Evolutionary conservation across 2,329 filamentous ascomycete species (phyloP).

Genomic region (Calonectria honghensis): DNA sequence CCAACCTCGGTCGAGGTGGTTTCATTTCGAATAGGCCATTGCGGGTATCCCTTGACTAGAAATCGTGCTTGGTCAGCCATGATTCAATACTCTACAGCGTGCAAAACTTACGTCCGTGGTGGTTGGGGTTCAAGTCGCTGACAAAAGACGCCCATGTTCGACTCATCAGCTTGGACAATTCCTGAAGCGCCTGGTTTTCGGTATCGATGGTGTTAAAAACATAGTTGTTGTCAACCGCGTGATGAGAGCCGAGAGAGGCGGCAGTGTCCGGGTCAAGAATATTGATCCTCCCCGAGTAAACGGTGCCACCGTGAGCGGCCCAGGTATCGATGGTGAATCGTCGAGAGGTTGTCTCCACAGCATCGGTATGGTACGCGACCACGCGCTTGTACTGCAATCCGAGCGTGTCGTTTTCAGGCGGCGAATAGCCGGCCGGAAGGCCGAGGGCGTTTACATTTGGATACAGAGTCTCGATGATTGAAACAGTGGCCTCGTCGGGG

Average conservation of each 20-base stretch:
- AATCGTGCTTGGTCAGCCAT: not conserved
- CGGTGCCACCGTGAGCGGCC: slow-evolving; percentile 13
- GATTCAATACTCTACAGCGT: no score
- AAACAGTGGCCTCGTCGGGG: slow-evolving; percentile 11
- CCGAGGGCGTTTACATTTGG: slow-evolving; percentile 27
- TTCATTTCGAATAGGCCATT: not conserved
- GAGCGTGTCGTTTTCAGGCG: slow-evolving; percentile 8
- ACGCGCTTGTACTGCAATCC: slow-evolving; percentile 27
- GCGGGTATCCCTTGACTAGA: slow-evolving; percentile 18
- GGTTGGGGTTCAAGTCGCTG: slow-evolving; percentile 4
- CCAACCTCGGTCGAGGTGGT: not conserved
- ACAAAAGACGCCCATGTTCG: slow-evolving; percentile 28
- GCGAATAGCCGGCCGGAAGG: slow-evolving; percentile 3
- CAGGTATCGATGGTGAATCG: slow-evolving; percentile 24
- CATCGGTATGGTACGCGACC: slow-evolving; percentile 21
- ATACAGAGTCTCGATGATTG: slow-evolving; percentile 11
- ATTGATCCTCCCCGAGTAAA: slow-evolving; percentile 22
- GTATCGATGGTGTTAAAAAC: slow-evolving; percentile 16
- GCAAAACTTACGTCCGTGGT: slow-evolving; percentile 16
- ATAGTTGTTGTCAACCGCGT: slow-evolving; percentile 10
- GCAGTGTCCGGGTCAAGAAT: slow-evolving; percentile 7
- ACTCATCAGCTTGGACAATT: slow-evolving; percentile 17
- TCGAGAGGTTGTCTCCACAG: slow-evolving; percentile 16
- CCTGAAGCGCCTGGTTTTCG: not conserved
- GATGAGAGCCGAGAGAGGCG: not conserved